Evolutionary conservation across 2,329 filamentous ascomycete genomes (phyloP), one percentile per base, ranked within the genome.

Genomic region (Aspergillus calidoustus): DNA sequence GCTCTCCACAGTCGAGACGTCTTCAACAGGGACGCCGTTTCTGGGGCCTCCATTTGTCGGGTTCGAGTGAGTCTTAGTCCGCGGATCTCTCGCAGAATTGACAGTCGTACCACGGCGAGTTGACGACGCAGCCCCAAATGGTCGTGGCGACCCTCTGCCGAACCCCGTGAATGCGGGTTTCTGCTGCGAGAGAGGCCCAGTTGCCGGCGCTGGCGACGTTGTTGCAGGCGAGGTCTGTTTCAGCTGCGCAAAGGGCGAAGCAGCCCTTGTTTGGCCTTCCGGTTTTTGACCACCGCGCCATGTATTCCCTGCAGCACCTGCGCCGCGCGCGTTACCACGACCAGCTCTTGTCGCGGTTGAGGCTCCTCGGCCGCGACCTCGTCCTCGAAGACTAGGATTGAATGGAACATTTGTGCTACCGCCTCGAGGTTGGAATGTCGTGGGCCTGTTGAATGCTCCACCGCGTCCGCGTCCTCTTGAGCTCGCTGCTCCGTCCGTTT

Each of bases 161-260:
- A 63, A 62, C 17, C 61, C 65, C 15, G 69, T 44, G 59, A 71
- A 70, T 13, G 69, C 61, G 23, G 72, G 68, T 11, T 64, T 67
- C 38, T 57, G 61, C 38, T 69, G 64, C 4, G 59, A 30, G 22
- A 47, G 17, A 48, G 68, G 63, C 6, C 13, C 62, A 38, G 64
- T 66, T 50, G 67, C 11, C 3, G 34, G 15, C 34, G 34, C 34
- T 13, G 34, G 15, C 34, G 11, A 13, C 9, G 34, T 13, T 13
- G 9, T 41, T 15, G 11, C 69, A 19, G 65, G 50, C 2, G 66
- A 62, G 1, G 63, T 63, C 46, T 71, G 67, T 23, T 64, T 68
- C 30, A 68, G 19, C 59, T 71, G 71, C 13, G 65, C 62, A 51
- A 75, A 75, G 4, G 71, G 72, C 5, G 72, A 74, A 17, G 61